Percentiles rank a stretch among this genome's conserved stretches.
Conservation (phyloP, 352 stramenopile genomes). For the Phytophthora aleatoria region DNA sequence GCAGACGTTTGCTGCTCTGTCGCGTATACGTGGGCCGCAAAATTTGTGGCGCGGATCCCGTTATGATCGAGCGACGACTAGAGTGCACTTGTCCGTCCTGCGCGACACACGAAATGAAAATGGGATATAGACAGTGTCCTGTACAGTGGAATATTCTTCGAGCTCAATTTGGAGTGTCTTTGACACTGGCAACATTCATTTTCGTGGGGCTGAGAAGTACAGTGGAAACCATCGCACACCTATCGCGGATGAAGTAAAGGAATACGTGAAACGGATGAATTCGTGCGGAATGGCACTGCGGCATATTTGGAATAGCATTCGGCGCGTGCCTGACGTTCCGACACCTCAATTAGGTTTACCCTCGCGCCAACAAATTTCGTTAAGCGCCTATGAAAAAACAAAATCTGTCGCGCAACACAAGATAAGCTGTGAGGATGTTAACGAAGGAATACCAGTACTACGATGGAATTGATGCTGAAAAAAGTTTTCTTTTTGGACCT, state of each 20-base stretch:
- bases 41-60: background rate
- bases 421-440: background rate
- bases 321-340: background rate
- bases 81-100: background rate
- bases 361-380: background rate
- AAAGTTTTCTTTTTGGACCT: background rate
- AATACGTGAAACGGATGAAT: conserved; percentile 5
- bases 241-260: conserved; percentile 2
- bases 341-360: conserved; percentile 1
- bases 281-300: background rate
- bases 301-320: conserved; percentile 10
- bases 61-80: conserved; percentile 4
- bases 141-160: background rate
- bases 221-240: background rate
- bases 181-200: background rate
- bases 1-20: conserved; percentile 2
- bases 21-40: conserved; percentile 2
- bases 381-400: conserved; percentile 1
- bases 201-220: background rate
- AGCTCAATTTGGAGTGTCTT: background rate
- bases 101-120: background rate
- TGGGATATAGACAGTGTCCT: background rate
- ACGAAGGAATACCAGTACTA: conserved; percentile 4
- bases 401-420: conserved; percentile 3
- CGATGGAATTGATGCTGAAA: conserved; percentile 1